Evolutionary conservation across 495 filamentous ascomycete genomes (phyloP), one percentile per base, ranked within the genome.

Genomic region (Xylaria palmicola): DNA sequence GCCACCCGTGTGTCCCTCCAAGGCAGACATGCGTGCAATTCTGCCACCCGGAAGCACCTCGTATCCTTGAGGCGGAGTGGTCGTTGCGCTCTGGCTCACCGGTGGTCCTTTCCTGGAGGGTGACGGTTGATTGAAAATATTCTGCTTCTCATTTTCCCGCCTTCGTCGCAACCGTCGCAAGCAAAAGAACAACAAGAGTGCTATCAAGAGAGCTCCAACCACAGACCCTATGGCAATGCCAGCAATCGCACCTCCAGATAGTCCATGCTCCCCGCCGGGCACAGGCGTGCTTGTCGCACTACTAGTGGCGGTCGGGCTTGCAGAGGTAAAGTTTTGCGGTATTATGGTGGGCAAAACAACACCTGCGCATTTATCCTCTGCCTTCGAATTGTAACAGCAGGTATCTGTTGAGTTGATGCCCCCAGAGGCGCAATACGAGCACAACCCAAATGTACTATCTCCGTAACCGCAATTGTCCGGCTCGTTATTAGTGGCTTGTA

Each of bases 21-120:
- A 76, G 12, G 95, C 95, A 30, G 93, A 93, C 95, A 99, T 98
- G 36, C 95, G 85, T 8, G 94, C 89, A 48, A 99, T 93, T 43
- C 95, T 86, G 36, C 91, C 93, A 30, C 92, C 93, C 37, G 93
- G 89, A 24, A 93, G 82, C 30, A 89, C 80, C 61, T 90, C 88
- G 62, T 88, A 90, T 34, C 83, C 85, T 56, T 82, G 77, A 13
- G 86, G 83, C 30, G 81, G 68, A 19, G 73, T 65, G 10, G 62
- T 63, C 8, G 72, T 70, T 5, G 74, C 67, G 60, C 70, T 64
- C 44, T 70, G 72, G 9, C 58, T 37, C n/a, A 73, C 68, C 9
- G 74, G 64, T 32, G 70, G 73, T 27, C 78, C 80, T 56, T 81
- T 86, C 48, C 91, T 84, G 47, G 87, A 80, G 1, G 93, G 92